Conservation (phyloP, 2,329 filamentous ascomycete species). For the Coniochaeta hoffmannii region DNA sequence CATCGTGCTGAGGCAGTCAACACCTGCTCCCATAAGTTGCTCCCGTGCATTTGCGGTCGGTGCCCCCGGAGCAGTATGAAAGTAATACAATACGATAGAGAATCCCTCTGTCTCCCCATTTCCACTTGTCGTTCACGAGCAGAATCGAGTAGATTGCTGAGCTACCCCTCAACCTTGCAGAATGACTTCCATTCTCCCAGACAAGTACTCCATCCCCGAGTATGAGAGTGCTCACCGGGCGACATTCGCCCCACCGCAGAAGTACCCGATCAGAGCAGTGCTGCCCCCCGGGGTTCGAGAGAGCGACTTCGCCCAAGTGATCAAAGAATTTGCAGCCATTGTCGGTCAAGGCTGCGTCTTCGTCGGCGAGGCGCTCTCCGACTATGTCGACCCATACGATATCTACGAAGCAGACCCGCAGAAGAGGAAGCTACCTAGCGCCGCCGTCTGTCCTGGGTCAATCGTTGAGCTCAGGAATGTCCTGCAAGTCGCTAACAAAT, state of each 20-base stretch:
- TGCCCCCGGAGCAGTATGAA: too few relatives aligned
- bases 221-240: constrained; percentile 33
- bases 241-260: constrained; percentile 32
- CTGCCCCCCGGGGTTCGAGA: constrained; percentile 31
- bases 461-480: constrained; percentile 23
- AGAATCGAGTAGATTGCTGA: neutral
- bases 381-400: constrained; percentile 40
- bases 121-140: neutral
- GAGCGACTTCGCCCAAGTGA: constrained; percentile 27
- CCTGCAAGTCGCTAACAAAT: constrained; percentile 24
- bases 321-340: constrained; percentile 23
- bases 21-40: neutral
- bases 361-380: constrained; percentile 26
- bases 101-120: neutral
- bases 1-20: neutral
- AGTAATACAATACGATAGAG: too few relatives aligned
- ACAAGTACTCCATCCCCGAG: constrained; percentile 27
- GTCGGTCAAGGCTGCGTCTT: constrained; percentile 32
- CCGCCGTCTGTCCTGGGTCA: constrained; percentile 29
- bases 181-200: constrained; percentile 10
- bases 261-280: constrained; percentile 24
- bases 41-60: neutral
- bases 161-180: neutral
- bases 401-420: constrained; percentile 28
- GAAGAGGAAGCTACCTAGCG: constrained; percentile 31